phyloP scores from a whole-genome alignment of 2,329 filamentous ascomycete species.

The Stylonectria norvegica region DNA sequence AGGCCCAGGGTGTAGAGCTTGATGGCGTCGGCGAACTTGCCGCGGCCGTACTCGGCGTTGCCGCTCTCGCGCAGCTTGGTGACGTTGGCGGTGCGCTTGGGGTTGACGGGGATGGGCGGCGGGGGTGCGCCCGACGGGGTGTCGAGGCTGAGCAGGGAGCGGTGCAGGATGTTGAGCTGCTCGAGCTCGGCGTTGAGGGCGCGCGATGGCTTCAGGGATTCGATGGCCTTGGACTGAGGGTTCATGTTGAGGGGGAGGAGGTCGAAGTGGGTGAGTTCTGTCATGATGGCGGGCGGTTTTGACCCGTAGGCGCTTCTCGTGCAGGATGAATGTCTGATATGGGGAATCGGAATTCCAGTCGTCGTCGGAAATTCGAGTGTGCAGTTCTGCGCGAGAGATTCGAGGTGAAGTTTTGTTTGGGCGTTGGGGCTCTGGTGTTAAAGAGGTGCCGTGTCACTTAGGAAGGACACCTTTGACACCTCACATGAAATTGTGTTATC shows the following conservation, averaged over 20 bases:
- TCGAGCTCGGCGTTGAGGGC: conserved; percentile 63
- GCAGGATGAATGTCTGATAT: too few species aligned
- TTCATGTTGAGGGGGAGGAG: conserved; percentile 80
- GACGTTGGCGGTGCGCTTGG: conserved; percentile 84
- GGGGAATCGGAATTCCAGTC: too few species aligned
- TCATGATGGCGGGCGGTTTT: conserved; percentile 38
- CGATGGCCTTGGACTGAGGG: conserved; percentile 73
- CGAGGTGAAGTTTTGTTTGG: too few species aligned
- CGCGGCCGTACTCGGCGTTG: conserved; percentile 78
- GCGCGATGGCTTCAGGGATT: conserved; percentile 43
- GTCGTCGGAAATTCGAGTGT: too few species aligned
- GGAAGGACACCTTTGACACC: conserved; percentile 37
- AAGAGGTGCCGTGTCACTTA: not conserved
- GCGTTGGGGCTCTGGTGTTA: too few species aligned
- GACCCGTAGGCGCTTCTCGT: not conserved
- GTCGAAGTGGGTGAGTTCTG: conserved; percentile 70
- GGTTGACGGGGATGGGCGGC: conserved; percentile 86
- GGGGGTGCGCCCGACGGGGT: conserved; percentile 67
- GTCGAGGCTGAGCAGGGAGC: conserved; percentile 56
- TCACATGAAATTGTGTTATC: conserved; percentile 24
- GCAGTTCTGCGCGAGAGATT: too few species aligned
- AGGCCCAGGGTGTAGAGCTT: conserved; percentile 82
- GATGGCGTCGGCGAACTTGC: conserved; percentile 69
- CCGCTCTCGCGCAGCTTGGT: conserved; percentile 86
- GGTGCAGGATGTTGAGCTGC: conserved; percentile 76